Percentiles rank a stretch among this genome's conserved stretches.
phyloP scores from a whole-genome alignment of 108 stramenopile genomes.

The Pelagomonas calceolata region DNA sequence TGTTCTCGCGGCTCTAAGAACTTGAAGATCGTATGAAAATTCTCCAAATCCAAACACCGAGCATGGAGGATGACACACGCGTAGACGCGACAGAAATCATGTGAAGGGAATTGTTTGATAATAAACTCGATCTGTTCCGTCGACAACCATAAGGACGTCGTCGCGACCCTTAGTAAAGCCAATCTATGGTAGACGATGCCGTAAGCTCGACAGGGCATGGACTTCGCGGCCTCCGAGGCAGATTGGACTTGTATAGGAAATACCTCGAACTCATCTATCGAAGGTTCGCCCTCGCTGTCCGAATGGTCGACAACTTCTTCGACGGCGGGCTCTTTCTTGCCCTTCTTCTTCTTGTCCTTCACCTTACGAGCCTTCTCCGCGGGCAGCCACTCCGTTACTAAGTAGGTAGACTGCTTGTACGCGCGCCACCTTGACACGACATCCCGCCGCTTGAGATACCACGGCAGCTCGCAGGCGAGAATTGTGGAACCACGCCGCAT shows the following conservation, averaged over 20 bases:
- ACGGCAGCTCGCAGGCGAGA: not conserved
- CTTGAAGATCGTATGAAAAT: conserved; percentile 1
- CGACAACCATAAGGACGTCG: not conserved
- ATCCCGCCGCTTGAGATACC: not conserved
- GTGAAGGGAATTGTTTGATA: not conserved
- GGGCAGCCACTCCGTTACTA: not conserved
- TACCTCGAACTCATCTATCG: not conserved
- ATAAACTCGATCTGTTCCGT: not conserved
- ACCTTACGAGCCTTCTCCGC: not conserved
- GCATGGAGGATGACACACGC: not conserved
- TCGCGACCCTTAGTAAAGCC: not conserved
- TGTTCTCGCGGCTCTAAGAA: conserved; percentile 3
- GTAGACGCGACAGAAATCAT: conserved; percentile 4
- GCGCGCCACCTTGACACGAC: conserved; percentile 1
- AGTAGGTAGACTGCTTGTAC: not conserved
- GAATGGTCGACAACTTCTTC: too few species aligned
- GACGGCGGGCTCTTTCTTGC: too few species aligned
- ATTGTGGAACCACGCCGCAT: not conserved
- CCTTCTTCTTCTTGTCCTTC: not conserved
- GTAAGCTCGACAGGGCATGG: not conserved
- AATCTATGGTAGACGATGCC: not conserved
- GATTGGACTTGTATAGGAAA: not conserved
- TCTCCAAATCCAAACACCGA: conserved; percentile 2
- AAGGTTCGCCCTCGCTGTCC: too few species aligned
- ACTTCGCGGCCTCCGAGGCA: not conserved